Evolutionary conservation across 352 stramenopile species (phyloP), one percentile per base, ranked within the genome.

Genomic region (Phytopythium oedochilum): DNA sequence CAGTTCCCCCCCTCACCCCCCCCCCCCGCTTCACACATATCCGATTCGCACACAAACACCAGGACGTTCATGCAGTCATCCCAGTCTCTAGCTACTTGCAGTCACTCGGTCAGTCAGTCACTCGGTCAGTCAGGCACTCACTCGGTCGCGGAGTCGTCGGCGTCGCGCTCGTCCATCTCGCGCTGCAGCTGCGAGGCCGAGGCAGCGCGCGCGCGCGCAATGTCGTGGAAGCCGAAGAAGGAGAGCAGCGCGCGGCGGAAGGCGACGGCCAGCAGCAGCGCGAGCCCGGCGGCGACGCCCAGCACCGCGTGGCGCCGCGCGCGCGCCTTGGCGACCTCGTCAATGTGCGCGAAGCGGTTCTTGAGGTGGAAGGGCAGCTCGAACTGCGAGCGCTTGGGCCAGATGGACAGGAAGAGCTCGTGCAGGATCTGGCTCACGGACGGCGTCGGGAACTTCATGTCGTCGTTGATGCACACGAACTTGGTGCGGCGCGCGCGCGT

Each of bases 391-490:
- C 75, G 82, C 49, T 89, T 84, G 34, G 94, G 94, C 77, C 91
- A 98, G 47, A 98, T 88, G 11, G 89, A 85, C 31, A 94, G 56
- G 63, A 97, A 97, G n/a, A 98, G 89, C 45, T 97, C 88, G 59
- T 92, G 78, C 40, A 98, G 64, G 46, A 94, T 94, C 58, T 93
- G 77, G 44, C 76, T 79, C 23, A 97, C 75, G 8, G 80, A 62
- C 18, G 64, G 61, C n/a, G 89, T 89, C 53, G 91, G 86, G 46
- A 81, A 74, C 58, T 96, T 82, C 83, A 98, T 97, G 71, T 98
- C 88, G 76, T 98, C 94, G 65, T 98, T 98, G 61, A 98, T 92
- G 65, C 94, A 98, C 23, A 98, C 89, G 59, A 98, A 98, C 76
- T 98, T 98, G 47, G 88, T 92, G 25, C 92, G 86, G 11, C 88